Conservation (phyloP, 768 basidiomycete species). For the Roridomyces roridus region DNA sequence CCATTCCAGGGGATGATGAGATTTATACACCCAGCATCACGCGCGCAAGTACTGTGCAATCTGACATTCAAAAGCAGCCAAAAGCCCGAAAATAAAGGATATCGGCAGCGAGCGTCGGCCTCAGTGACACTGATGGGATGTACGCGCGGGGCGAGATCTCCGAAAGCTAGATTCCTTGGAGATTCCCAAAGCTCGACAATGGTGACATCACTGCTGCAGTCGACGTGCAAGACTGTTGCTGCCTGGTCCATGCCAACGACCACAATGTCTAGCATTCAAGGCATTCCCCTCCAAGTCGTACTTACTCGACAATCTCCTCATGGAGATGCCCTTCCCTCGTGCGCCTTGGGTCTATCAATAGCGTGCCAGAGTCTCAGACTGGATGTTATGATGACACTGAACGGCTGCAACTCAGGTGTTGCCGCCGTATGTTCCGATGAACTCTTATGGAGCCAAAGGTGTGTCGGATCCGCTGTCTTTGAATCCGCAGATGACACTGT, state of each 20-base stretch:
- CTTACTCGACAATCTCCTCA: conserved; percentile 78
- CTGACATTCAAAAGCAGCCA: background rate
- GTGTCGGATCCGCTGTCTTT: conserved; percentile 17
- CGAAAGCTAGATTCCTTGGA: background rate
- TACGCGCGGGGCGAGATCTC: background rate
- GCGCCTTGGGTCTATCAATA: conserved; percentile 65
- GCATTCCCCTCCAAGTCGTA: conserved; percentile 79
- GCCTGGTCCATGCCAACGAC: too few species aligned
- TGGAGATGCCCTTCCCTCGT: conserved; percentile 60
- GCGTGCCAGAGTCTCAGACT: conserved; percentile 34
- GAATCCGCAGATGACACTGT: conserved; percentile 2
- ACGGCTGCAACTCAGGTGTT: conserved; percentile 45
- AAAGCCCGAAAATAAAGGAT: conserved; percentile 1
- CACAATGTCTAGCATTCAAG: conserved; percentile 48
- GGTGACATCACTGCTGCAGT: background rate
- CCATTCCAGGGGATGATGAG: background rate
- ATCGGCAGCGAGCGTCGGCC: background rate
- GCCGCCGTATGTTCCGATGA: conserved; percentile 69
- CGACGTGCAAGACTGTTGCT: too few species aligned
- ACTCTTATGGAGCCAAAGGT: conserved; percentile 86
- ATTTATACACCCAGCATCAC: too few species aligned
- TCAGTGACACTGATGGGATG: background rate
- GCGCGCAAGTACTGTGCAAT: too few species aligned
- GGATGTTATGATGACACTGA: background rate
- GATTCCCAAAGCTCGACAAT: background rate